Base-by-base conservation (phyloP, 2,329 filamentous ascomycete genomes). In the Herpomyces periplanetae region DNA sequence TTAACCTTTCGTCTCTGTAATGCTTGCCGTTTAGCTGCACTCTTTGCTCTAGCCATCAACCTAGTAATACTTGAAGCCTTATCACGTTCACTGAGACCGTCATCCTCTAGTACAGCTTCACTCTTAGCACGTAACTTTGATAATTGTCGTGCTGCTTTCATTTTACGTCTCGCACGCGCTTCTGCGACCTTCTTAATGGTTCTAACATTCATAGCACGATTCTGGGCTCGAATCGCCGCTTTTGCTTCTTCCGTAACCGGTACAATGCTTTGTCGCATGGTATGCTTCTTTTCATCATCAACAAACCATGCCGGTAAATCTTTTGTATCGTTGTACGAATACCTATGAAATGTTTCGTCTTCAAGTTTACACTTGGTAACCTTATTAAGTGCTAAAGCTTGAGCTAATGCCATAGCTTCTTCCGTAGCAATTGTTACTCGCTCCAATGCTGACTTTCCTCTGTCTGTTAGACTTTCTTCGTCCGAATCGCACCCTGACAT, bases 391-490 rank as follows among this genome's bases (percentile, higher is more conserved):
- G 73, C 80, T 23, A 96, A 59, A 33, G 69, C 55, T 27, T 91
- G 80, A 1, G 80, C 84, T 8, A 96, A 50, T 1, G 75, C 84
- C 80, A 96, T 96, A 26, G 84, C 80, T 45, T 96, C 80, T 3
- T 71, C 80, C n/a, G 80, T 96, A 33, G 91, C 85, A 31, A 96
- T n/a, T 91, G 36, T 91, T 71, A 39, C 96, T 85, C 34, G 88
- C 73, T 49, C 39, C 35, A 21, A 48, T 52, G 22, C 59, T 60
- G 29, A 64, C 52, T 21, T 54, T 46, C 25, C 44, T 48, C 20
- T 50, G 48, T 24, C 52, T 54, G 20, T 58, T 50, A 24, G 56
- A 45, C 17, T 55, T 28, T 66, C 59, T 62, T 62, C 69, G 23
- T 52, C 44, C 3, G 44, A 42, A 15, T 55, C 45, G 16, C 48